Evolutionary conservation across 768 basidiomycete genomes (phyloP), one percentile per base, ranked within the genome.

Genomic region (Coprinellus micaceus): DNA sequence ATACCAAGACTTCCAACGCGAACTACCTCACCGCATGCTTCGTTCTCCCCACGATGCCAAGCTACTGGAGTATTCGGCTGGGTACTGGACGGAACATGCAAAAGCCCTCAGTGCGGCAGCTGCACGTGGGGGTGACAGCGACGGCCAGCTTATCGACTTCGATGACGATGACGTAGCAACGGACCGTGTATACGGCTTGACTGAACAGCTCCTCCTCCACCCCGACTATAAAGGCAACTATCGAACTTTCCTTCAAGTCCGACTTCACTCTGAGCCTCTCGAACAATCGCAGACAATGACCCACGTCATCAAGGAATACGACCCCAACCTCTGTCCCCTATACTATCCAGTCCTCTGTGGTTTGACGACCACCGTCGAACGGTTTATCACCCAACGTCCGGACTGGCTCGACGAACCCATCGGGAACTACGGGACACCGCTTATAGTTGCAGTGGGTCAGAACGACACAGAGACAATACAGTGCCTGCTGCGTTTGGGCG

Each of bases 311-410:
- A 44, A 44, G 43, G 43, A n/a, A n/a, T 44, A 28, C 46, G 46
- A 47, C 10, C 21, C 25, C 46, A 24, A 47, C 46, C 46, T 47
- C 46, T 28, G 22, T 26, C 46, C 46, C 6, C 46, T 47, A 5
- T 47, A 47, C 24, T 47, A 47, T 28, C 46, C 46, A 2, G 22
- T 47, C 46, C 25, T 24, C 24, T 47, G 46, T 47, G 46, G 46
- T 7, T 47, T 47, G 46, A 47, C 46, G 26, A 47, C 46, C 11
- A 26, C 46, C 21, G 46, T 47, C 46, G 46, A 47, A 47, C 46
- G 46, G 13, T 47, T 47, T 21, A 28, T 47, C 10, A n/a, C 46
- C n/a, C 46, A 47, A 28, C 21, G 10, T 22, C 46, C 46, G 24
- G 21, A 22, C 5, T 47, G 46, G 46, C 46, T 47, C 25, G 46